A percentile compares a stretch with the other conserved stretches of the same genome.
Evolutionary conservation across 352 stramenopile species (phyloP).

Genomic region (Phytophthora quininea): DNA sequence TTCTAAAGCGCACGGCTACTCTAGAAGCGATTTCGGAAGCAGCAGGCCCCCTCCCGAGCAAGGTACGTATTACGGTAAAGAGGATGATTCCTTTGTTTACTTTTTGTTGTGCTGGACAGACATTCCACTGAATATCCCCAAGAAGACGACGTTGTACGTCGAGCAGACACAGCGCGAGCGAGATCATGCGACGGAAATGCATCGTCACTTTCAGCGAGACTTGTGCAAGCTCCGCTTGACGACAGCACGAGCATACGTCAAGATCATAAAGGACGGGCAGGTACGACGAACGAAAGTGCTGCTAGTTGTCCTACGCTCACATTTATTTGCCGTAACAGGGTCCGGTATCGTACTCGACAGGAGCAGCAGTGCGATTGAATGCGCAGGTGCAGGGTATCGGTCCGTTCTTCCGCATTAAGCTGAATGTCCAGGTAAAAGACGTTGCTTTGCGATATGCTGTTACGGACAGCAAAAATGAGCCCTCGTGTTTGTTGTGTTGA

Average conservation of each 20-base stretch:
- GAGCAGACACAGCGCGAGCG: constrained; percentile 92
- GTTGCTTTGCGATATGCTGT: background rate
- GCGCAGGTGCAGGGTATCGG: constrained; percentile 85
- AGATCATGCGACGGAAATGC: constrained; percentile 91
- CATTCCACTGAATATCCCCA: constrained; percentile 91
- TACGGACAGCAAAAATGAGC: background rate
- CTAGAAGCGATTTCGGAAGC: constrained; percentile 78
- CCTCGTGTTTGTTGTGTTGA: background rate
- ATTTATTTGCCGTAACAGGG: constrained; percentile 31
- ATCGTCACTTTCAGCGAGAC: constrained; percentile 91
- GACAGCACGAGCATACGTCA: constrained; percentile 88
- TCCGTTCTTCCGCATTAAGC: constrained; percentile 82
- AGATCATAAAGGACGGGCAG: constrained; percentile 90
- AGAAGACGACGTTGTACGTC: constrained; percentile 95
- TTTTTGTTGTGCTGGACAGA: constrained; percentile 39
- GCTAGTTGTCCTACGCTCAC: too few relatives aligned
- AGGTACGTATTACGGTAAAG: constrained; percentile 26
- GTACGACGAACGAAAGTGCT: constrained; percentile 21
- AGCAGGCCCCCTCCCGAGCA: constrained; percentile 87
- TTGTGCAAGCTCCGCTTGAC: constrained; percentile 90
- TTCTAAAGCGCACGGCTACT: constrained; percentile 87
- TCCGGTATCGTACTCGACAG: constrained; percentile 73
- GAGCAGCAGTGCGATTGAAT: constrained; percentile 78
- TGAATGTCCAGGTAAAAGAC: constrained; percentile 68
- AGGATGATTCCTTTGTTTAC: background rate